These are phyloP conservation scores for Penicillium pulvis DNA, from an alignment of 495 filamentous ascomycete species.

Conservation along the genomic window DNA sequence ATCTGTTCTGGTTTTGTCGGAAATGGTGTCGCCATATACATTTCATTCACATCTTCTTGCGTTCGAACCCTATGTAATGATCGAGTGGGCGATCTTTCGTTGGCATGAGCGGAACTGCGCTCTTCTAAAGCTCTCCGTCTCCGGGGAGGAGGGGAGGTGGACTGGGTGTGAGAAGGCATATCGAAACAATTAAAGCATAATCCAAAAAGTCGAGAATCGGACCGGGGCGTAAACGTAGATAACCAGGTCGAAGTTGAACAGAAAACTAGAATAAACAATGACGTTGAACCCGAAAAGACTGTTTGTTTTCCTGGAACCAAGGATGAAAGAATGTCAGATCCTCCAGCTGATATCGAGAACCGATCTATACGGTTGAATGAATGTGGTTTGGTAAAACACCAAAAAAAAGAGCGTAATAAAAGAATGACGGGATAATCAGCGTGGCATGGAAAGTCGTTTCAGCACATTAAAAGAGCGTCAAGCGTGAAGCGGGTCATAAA, in stretches of 20 bases:
- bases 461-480: constrained; percentile 12
- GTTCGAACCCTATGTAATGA: constrained; percentile 41
- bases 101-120: constrained; percentile 54
- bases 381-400: neutral
- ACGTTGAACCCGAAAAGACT: constrained; percentile 2
- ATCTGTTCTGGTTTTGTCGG: constrained; percentile 57
- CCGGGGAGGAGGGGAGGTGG: constrained; percentile 42
- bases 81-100: constrained; percentile 41
- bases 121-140: constrained; percentile 52
- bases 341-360: constrained; percentile 13
- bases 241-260: constrained; percentile 1
- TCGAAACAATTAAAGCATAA: constrained; percentile 38
- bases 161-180: constrained; percentile 37
- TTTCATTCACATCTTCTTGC: constrained; percentile 40
- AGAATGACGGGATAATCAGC: constrained; percentile 28
- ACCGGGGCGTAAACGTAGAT: neutral
- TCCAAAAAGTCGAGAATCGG: constrained; percentile 18
- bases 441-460: constrained; percentile 22
- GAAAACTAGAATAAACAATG: constrained; percentile 7
- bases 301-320: constrained; percentile 12
- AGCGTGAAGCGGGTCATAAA: constrained; percentile 21
- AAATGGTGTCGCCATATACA: constrained; percentile 50
- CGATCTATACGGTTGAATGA: constrained; percentile 4
- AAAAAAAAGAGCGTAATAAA: neutral
- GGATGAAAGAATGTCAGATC: constrained; percentile 11